Evolutionary conservation across 2,329 filamentous ascomycete genomes (phyloP).

Genomic region (Epichloe festucae): DNA sequence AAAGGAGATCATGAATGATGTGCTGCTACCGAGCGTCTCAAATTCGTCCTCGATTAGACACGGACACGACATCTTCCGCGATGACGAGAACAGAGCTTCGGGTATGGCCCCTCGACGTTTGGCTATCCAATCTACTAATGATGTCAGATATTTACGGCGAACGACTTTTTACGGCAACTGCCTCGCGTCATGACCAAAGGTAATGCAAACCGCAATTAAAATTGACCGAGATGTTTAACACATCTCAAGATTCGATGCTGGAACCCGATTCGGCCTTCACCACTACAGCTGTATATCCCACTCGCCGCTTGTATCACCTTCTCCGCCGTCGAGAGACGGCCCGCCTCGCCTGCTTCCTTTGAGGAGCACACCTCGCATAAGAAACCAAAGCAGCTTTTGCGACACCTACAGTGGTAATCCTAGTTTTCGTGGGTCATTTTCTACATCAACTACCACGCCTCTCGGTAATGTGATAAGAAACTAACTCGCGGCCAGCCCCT

Average conservation of each 20-base stretch:
- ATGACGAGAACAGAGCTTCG: constrained; percentile 14
- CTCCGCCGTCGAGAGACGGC: constrained; percentile 17
- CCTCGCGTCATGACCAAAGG: constrained; percentile 14
- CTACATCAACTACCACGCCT: neutral
- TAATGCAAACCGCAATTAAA: constrained; percentile 4
- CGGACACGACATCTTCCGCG: constrained; percentile 18
- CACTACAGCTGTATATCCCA: constrained; percentile 25
- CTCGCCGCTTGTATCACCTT: constrained; percentile 25
- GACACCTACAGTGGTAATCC: constrained; percentile 2
- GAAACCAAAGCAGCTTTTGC: constrained; percentile 7
- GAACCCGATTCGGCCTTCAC: constrained; percentile 21
- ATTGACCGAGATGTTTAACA: constrained; percentile 4
- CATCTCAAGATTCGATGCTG: constrained; percentile 18
- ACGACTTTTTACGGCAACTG: constrained; percentile 10
- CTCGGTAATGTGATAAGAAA: neutral
- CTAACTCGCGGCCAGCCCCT: constrained; percentile 9
- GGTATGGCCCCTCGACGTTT: constrained; percentile 10
- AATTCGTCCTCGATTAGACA: constrained; percentile 9
- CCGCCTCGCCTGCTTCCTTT: constrained; percentile 12
- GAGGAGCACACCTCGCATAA: constrained; percentile 12
- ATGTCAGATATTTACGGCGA: constrained; percentile 13
- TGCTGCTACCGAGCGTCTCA: neutral
- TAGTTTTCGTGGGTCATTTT: constrained; percentile 6
- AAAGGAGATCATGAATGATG: constrained; percentile 2
- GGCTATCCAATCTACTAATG: constrained; percentile 8